Conservation (phyloP, 1,284 basidiomycete genomes). For the Boletus semigastroideus region DNA sequence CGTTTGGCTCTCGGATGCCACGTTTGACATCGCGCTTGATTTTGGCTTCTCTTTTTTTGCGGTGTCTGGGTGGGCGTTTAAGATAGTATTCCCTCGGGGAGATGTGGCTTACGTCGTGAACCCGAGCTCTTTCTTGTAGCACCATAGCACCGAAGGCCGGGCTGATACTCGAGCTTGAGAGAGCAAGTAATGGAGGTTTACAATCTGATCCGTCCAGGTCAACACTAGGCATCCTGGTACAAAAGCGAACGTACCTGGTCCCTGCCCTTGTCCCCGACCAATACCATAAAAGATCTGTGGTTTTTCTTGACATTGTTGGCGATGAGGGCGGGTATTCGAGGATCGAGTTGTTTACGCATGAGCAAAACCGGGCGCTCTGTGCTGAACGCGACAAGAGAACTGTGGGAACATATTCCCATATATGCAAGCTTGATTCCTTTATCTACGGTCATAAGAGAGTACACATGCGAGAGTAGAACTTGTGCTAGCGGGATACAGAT, state of each 20-base stretch:
- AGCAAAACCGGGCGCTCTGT: not conserved
- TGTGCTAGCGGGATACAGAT: not conserved
- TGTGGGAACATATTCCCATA: not conserved
- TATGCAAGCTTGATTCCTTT: no score
- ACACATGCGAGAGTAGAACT: not conserved
- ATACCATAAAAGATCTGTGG: conserved; percentile 94
- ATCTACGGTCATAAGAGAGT: no score
- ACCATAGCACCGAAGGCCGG: conserved; percentile 92
- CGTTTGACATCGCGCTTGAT: conserved; percentile 94
- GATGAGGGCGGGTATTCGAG: conserved; percentile 90
- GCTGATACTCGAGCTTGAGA: conserved; percentile 89
- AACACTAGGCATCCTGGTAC: not conserved
- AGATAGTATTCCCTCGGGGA: not conserved
- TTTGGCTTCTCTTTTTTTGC: conserved; percentile 95
- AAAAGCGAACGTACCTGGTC: conserved; percentile 67
- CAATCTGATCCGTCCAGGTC: conserved; percentile 57
- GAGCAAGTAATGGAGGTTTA: conserved; percentile 93
- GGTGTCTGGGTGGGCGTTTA: conserved; percentile 58
- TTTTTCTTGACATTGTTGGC: conserved; percentile 92
- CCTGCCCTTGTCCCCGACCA: conserved; percentile 93
- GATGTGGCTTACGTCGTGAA: conserved; percentile 74
- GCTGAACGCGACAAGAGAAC: not conserved
- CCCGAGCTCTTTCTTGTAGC: conserved; percentile 95
- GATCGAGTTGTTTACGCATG: conserved; percentile 87
- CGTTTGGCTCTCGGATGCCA: conserved; percentile 91